Evolutionary conservation across 208 protist species (phyloP).

Genomic region (Crithidia fasciculata): DNA sequence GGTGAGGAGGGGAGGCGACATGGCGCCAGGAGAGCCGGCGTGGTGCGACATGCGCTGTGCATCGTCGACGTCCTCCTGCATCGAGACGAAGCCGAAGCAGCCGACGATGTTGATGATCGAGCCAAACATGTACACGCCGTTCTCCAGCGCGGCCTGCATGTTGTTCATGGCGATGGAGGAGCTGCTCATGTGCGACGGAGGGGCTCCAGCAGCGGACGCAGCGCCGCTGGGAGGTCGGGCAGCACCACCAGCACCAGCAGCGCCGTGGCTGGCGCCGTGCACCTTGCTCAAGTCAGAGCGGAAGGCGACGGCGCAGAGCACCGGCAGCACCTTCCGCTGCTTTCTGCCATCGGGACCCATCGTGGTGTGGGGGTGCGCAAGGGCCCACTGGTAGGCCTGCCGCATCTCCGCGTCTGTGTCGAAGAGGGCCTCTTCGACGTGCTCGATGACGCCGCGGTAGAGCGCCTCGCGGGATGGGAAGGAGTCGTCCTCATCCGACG

Average conservation of each 20-base stretch:
- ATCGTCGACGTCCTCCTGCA: conserved; percentile 68
- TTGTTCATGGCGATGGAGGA: conserved; percentile 19
- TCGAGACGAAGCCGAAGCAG: conserved; percentile 85
- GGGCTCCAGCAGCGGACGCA: not conserved
- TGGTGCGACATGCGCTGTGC: conserved; percentile 27
- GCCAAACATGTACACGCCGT: conserved; percentile 62
- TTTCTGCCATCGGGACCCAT: conserved; percentile 39
- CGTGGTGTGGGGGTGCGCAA: conserved; percentile 42
- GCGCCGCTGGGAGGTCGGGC: not conserved
- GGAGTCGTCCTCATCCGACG: conserved; percentile 40
- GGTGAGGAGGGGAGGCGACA: conserved; percentile 22
- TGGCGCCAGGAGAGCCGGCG: conserved; percentile 8
- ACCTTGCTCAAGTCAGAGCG: conserved; percentile 53
- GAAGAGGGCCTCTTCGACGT: conserved; percentile 78
- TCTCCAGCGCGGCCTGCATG: conserved; percentile 49
- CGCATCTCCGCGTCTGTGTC: conserved; percentile 88
- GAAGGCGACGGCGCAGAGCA: conserved; percentile 87
- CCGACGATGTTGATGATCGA: conserved; percentile 85
- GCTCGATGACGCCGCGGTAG: conserved; percentile 79
- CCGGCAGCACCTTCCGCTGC: conserved; percentile 66
- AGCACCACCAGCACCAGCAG: not conserved
- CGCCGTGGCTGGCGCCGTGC: conserved; percentile 1
- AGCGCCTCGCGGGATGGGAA: conserved; percentile 80
- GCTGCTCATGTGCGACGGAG: conserved; percentile 10
- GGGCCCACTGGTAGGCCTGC: conserved; percentile 47